Percentiles rank a stretch among this genome's conserved stretches.
Evolutionary conservation across 2,329 filamentous ascomycete species (phyloP).

Genomic region (Truncatella angustata): DNA sequence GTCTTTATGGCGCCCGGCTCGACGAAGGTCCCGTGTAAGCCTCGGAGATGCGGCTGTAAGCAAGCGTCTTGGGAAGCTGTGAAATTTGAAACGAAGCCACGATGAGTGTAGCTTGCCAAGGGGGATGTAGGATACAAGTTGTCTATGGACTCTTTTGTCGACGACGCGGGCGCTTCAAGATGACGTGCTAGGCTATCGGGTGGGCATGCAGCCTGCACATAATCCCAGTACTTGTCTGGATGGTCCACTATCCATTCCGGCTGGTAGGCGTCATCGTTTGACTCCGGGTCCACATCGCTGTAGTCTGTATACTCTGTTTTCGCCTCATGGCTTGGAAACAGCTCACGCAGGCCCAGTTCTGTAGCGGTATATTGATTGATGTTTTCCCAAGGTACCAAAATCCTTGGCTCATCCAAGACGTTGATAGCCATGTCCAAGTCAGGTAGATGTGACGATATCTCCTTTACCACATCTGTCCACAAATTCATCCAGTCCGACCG

Average conservation of each 20-base stretch:
- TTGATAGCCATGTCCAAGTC: slow-evolving; percentile 69
- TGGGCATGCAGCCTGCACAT: slow-evolving; percentile 55
- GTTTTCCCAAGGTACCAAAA: slow-evolving; percentile 59
- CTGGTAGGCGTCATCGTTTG: slow-evolving; percentile 31
- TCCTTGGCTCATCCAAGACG: slow-evolving; percentile 59
- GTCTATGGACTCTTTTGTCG: slow-evolving; percentile 19
- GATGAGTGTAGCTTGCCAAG: slow-evolving; percentile 30
- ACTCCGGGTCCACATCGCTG: slow-evolving; percentile 32
- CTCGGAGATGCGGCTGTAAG: slow-evolving; percentile 50
- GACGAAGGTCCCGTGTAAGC: slow-evolving; percentile 56
- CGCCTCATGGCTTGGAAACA: slow-evolving; percentile 41
- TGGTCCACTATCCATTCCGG: slow-evolving; percentile 45
- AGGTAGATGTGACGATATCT: slow-evolving; percentile 53
- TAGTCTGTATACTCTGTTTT: slow-evolving; percentile 43
- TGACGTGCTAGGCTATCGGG: slow-evolving; percentile 49
- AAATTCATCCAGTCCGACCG: slow-evolving; percentile 43
- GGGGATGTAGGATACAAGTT: slow-evolving; percentile 16
- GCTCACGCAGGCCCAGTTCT: slow-evolving; percentile 42
- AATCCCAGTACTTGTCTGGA: slow-evolving; percentile 54
- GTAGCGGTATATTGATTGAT: slow-evolving; percentile 45
- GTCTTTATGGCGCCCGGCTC: slow-evolving; percentile 50
- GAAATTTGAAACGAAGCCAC: slow-evolving; percentile 57
- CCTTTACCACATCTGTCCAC: slow-evolving; percentile 48
- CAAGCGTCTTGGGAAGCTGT: slow-evolving; percentile 58
- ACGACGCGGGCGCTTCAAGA: slow-evolving; percentile 24